Evolutionary conservation across 805 yeast genomes (phyloP).

Genomic region (Brettanomyces naardenensis): DNA sequence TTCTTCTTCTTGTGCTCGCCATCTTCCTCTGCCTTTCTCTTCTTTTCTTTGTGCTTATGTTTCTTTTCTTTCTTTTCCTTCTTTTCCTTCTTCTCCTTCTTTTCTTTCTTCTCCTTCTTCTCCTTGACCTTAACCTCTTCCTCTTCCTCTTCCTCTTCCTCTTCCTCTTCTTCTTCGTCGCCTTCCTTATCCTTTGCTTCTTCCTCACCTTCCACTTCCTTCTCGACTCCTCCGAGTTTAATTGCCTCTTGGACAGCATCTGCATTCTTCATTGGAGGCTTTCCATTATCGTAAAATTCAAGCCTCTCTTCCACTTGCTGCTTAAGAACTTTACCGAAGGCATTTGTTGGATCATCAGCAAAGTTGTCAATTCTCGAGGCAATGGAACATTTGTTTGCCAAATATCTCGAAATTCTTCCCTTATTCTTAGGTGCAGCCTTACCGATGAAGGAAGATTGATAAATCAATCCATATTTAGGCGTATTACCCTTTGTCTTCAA

Average conservation of each 20-base stretch:
- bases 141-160: constrained; percentile 40
- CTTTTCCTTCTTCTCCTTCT: constrained; percentile 7
- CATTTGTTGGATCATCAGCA: constrained; percentile 87
- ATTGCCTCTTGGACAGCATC: constrained; percentile 93
- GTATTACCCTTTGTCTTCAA: constrained; percentile 95
- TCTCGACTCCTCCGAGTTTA: constrained; percentile 41
- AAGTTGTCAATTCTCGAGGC: constrained; percentile 98
- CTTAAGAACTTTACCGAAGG: constrained; percentile 85
- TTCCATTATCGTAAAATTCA: constrained; percentile 92
- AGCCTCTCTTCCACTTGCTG: constrained; percentile 97
- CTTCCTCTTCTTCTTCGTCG: constrained; percentile 39
- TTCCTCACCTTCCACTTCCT: constrained; percentile 25
- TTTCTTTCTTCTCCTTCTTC: constrained; percentile 9
- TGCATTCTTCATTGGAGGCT: constrained; percentile 91
- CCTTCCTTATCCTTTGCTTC: constrained; percentile 33
- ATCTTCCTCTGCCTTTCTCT: constrained; percentile 2
- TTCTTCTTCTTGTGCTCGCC: constrained; percentile 5
- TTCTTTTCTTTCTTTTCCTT: constrained; percentile 1
- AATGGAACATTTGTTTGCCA: constrained; percentile 98
- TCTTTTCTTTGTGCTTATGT: constrained; percentile 1
- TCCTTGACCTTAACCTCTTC: constrained; percentile 7
- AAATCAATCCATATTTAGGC: constrained; percentile 91
- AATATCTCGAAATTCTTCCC: constrained; percentile 97
- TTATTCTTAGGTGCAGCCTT: constrained; percentile 93
- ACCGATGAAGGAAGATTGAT: constrained; percentile 92